These are phyloP conservation scores for Sutorius australiensis DNA, from an alignment of 768 basidiomycete genomes.

Conservation along the genomic window DNA sequence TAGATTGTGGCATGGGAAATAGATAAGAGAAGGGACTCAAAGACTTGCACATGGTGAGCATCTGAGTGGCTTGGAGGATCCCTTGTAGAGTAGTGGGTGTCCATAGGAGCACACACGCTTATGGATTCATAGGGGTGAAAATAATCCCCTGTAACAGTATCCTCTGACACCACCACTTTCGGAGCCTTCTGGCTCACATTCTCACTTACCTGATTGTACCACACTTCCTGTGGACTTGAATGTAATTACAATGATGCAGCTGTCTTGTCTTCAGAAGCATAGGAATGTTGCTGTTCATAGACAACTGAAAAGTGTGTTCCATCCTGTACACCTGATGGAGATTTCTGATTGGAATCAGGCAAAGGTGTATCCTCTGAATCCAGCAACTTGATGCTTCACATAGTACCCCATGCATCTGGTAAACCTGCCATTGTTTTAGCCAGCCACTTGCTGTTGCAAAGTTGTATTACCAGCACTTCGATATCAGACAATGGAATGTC, in stretches of 20 bases:
- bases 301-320: slow-evolving; percentile 21
- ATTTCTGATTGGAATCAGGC: slow-evolving; percentile 13
- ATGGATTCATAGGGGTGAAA: no score
- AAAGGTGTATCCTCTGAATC: slow-evolving; percentile 8
- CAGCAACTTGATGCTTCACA: slow-evolving; percentile 43
- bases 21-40: no score
- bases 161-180: slow-evolving; percentile 78
- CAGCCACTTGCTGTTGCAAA: slow-evolving; percentile 43
- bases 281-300: slow-evolving; percentile 27
- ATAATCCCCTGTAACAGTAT: no score
- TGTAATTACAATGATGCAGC: slow-evolving; percentile 18
- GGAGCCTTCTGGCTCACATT: slow-evolving; percentile 62
- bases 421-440: slow-evolving; percentile 63
- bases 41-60: no score
- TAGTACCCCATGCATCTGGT: slow-evolving; percentile 56
- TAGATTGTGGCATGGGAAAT: no score
- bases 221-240: slow-evolving; percentile 9
- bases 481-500: neutral
- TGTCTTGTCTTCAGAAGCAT: slow-evolving; percentile 15
- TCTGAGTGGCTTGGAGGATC: no score
- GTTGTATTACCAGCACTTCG: neutral
- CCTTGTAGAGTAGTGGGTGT: no score
- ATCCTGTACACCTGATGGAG: neutral
- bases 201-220: slow-evolving; percentile 49
- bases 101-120: no score